These are phyloP conservation scores for Rhodotorula diobovata DNA, from an alignment of 768 basidiomycete species.

Conservation along the genomic window DNA sequence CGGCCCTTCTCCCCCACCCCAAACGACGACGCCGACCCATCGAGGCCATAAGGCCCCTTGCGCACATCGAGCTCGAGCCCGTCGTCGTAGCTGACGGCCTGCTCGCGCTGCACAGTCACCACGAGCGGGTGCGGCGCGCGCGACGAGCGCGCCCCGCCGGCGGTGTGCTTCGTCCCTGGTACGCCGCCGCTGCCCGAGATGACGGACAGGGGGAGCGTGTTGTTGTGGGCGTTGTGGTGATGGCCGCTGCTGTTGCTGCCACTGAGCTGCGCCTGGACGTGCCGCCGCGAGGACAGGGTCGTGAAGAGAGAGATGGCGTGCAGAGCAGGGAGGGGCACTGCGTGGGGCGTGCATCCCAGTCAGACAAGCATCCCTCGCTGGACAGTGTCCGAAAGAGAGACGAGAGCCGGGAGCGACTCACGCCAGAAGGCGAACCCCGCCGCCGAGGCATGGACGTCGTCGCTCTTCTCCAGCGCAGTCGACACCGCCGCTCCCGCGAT, in stretches of 20 bases:
- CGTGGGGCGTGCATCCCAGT: too few species aligned
- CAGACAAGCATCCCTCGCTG: too few species aligned
- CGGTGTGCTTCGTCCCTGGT: too few species aligned
- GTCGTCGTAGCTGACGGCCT: not conserved
- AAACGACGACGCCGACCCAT: too few species aligned
- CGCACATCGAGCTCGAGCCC: not conserved
- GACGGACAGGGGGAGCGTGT: too few species aligned
- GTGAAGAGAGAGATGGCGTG: slow-evolving; percentile 31
- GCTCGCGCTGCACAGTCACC: not conserved
- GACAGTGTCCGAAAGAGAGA: too few species aligned
- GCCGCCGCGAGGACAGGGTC: slow-evolving; percentile 4
- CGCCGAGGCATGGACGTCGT: not conserved
- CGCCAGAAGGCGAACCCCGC: not conserved
- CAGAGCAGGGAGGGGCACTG: slow-evolving; percentile 19
- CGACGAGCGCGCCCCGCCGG: not conserved
- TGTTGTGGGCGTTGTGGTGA: too few species aligned
- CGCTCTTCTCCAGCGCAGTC: not conserved
- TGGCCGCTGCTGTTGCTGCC: not conserved
- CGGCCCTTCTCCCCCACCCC: too few species aligned
- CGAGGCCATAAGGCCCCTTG: too few species aligned
- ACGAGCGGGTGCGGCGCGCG: not conserved
- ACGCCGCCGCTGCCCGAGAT: too few species aligned
- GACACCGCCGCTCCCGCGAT: slow-evolving; percentile 5
- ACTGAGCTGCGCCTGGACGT: slow-evolving; percentile 5
- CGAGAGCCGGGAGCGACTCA: not conserved